Percentiles rank a stretch among this genome's conserved stretches.
These are phyloP conservation scores for Blastocladiella britannica DNA, from an alignment of 192 early-diverging fungal species.

Conservation along the genomic window DNA sequence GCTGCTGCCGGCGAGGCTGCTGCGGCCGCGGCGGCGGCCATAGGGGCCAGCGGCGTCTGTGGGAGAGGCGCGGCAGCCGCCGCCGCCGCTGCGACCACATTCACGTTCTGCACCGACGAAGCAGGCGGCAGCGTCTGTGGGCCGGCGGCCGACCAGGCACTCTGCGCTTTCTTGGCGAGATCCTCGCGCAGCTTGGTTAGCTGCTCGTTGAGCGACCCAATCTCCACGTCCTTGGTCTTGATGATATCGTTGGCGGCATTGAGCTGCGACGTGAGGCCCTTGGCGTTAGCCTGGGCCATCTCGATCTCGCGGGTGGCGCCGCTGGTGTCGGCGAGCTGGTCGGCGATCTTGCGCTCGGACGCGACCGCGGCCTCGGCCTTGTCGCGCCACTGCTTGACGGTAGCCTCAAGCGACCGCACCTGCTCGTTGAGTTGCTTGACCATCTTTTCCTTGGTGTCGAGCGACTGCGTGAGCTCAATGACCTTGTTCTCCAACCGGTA, in stretches of 20 bases:
- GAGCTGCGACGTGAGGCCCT: neutral
- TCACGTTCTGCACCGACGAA: too few relatives aligned
- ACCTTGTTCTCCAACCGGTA: constrained; percentile 91
- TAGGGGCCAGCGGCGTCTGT: too few relatives aligned
- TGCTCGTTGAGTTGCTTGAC: constrained; percentile 11
- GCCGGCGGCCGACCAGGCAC: too few relatives aligned
- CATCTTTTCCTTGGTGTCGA: constrained; percentile 34
- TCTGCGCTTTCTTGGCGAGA: neutral
- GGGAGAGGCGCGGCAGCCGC: too few relatives aligned
- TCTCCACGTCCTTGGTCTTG: neutral
- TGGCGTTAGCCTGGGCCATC: neutral
- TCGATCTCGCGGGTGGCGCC: neutral
- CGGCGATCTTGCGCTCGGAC: neutral
- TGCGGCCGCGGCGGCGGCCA: too few relatives aligned
- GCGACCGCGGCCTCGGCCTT: neutral
- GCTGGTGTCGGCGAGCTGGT: neutral
- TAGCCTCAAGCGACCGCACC: constrained; percentile 5
- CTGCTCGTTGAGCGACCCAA: neutral
- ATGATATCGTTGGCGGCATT: neutral
- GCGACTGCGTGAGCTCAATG: constrained; percentile 68
- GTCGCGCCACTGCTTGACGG: constrained; percentile 2
- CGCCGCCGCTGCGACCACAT: too few relatives aligned
- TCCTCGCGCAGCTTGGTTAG: neutral
- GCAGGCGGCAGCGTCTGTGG: too few relatives aligned
- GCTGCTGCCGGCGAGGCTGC: too few relatives aligned